A percentile compares a stretch with the other conserved stretches of the same genome.
Conservation (phyloP, 371 early-diverging fungal species). For the Mucor sp. region DNA sequence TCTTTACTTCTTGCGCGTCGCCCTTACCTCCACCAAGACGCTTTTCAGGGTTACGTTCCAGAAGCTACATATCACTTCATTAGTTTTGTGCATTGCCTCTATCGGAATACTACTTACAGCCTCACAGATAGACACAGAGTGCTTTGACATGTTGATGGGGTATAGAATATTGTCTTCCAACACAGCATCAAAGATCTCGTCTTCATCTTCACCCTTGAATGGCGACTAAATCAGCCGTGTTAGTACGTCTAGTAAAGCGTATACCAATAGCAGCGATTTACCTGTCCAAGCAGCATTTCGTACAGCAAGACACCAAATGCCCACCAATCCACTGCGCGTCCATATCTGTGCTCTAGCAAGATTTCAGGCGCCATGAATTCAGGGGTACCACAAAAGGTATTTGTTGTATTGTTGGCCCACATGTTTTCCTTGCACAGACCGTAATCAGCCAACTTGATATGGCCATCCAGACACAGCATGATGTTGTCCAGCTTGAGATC, state of each 20-base stretch:
- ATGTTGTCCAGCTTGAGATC: slow-evolving; percentile 99
- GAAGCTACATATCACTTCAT: slow-evolving; percentile 44
- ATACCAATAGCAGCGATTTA: background rate
- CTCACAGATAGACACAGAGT: slow-evolving; percentile 85
- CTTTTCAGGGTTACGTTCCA: slow-evolving; percentile 80
- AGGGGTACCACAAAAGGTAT: slow-evolving; percentile 99
- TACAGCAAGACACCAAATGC: slow-evolving; percentile 98
- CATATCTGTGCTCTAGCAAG: slow-evolving; percentile 88
- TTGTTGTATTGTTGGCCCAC: slow-evolving; percentile 77
- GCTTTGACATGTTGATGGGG: slow-evolving; percentile 84
- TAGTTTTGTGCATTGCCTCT: background rate
- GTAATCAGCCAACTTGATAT: slow-evolving; percentile 98
- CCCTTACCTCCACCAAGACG: slow-evolving; percentile 81
- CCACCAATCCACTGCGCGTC: slow-evolving; percentile 99
- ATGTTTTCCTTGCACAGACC: slow-evolving; percentile 98
- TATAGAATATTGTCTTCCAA: slow-evolving; percentile 87
- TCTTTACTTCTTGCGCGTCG: slow-evolving; percentile 90
- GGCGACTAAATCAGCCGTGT: slow-evolving; percentile 63
- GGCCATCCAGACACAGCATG: slow-evolving; percentile 89
- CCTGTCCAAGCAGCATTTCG: slow-evolving; percentile 93
- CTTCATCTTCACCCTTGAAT: slow-evolving; percentile 91
- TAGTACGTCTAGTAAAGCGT: background rate
- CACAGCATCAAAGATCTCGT: slow-evolving; percentile 93
- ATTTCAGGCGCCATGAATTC: slow-evolving; percentile 99
- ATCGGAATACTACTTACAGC: slow-evolving; percentile 44